Evolutionary conservation across 805 yeast species (phyloP), one percentile per base, ranked within the genome.

Genomic region (Kuraishia piskuri): DNA sequence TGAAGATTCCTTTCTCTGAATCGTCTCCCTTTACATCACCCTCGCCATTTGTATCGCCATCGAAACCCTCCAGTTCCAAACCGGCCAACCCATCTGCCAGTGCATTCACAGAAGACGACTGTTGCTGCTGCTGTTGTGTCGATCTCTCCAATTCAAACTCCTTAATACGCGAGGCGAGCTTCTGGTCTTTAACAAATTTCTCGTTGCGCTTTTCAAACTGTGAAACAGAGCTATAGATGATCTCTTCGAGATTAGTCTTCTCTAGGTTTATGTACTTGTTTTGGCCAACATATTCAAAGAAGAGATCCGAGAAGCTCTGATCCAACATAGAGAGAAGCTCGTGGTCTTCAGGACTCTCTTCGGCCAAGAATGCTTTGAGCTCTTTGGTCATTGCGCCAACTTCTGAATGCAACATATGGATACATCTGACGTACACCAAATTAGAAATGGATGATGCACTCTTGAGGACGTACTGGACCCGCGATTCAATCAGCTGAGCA

Each of bases 341-440:
- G 50, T 68, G 62, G 47, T 70, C 81, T 46, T 74, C 73, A 14
- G 78, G 64, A 2, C 74, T 77, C 53, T 75, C 73, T 22, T 74
- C 68, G 7, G 65, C 59, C 53, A 88, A 75, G 57, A 80, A 83
- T 8, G 79, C 82, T 60, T 85, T 84, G 58, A 91, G 70, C 54
- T 81, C 83, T 53, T 78, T 80, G 1, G 88, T 82, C 59, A 86
- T 79, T 50, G 76, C 78, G 14, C 81, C 79, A 9, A 86, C 72
- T 40, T 79, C 68, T 0, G 77, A 74, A 62, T 82, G 85, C n/a
- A 86, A 71, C 2, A 83, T 73, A 67, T 89, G 88, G 36, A 92
- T 68, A 1, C 85, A 76, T 61, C 98, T 77, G 2, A 90, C 82
- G 63, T 86, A 89, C 0, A 96, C 86, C 51, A 90, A 69, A 2